Base-by-base conservation (phyloP, 805 yeast genomes). In the Hagleromyces aurorensis region DNA sequence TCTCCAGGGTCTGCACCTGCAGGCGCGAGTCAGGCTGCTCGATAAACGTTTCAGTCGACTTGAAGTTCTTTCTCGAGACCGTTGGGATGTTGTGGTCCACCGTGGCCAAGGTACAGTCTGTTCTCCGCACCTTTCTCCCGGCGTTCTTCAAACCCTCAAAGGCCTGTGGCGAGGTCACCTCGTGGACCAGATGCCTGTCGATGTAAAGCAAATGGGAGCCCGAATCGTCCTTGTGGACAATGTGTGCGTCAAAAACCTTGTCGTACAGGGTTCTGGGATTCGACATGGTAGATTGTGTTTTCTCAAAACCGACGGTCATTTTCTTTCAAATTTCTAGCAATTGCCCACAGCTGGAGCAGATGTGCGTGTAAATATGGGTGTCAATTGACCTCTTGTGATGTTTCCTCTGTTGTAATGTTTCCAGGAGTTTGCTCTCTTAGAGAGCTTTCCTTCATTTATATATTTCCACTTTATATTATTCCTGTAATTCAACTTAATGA, bases 151-250 rank as follows among this genome's bases (percentile, higher is more conserved):
- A 71, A 29, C 98, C 98, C 64, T 91, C 98, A 54, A 91, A 91
- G 7, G 98, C 98, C 62, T 91, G 98, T 19, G 99, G 98, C 16
- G 97, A 89, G 2, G 99, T 91, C 30, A 91, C 99, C 64, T 91
- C 98, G 60, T 91, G 98, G 29, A 91, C 95, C 45, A 91, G 69
- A 61, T 91, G 98, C 63, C 98, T 83, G 63, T 91, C 99, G 37
- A 91, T 89, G 61, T 84, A 91, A 38, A 91, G 62, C 40, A 91
- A 68, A 54, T 72, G 79, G 13, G 96, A 86, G 16, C 93, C 94
- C 19, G 84, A 73, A 31, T 83, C 89, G 46, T 85, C 94, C 52
- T 75, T 68, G 62, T 86, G 87, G 43, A 91, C 98, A 35, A 89
- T 65, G 56, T 91, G 97, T 70, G 82, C 96, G 41, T 78, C 82